These are phyloP conservation scores for Articulospora tetracladia DNA, from an alignment of 495 filamentous ascomycete species.

Conservation along the genomic window DNA sequence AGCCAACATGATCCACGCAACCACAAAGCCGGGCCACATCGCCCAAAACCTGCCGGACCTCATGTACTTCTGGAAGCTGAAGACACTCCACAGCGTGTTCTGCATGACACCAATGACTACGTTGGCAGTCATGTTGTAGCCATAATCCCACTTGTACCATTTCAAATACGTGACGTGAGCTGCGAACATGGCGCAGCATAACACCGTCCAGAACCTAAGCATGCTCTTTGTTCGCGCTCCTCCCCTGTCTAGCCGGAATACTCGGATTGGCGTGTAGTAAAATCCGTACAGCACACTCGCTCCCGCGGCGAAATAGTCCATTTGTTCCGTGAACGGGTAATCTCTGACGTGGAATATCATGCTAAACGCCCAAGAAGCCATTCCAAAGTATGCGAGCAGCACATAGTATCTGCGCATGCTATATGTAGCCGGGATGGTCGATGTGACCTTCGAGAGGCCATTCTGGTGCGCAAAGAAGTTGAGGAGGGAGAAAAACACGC, in stretches of 20 bases:
- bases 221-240: slow-evolving; percentile 51
- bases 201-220: slow-evolving; percentile 67
- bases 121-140: slow-evolving; percentile 96
- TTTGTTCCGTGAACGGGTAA: slow-evolving; percentile 79
- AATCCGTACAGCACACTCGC: slow-evolving; percentile 88
- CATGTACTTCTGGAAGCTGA: slow-evolving; percentile 71
- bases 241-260: slow-evolving; percentile 74
- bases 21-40: slow-evolving; percentile 87
- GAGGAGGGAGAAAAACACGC: slow-evolving; percentile 85
- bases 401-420: slow-evolving; percentile 78
- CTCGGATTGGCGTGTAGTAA: slow-evolving; percentile 74
- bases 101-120: slow-evolving; percentile 76
- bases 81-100: slow-evolving; percentile 82
- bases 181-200: slow-evolving; percentile 68
- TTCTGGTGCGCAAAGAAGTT: slow-evolving; percentile 85
- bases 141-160: slow-evolving; percentile 87
- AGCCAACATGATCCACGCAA: slow-evolving; percentile 84
- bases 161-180: slow-evolving; percentile 81
- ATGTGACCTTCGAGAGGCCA: slow-evolving; percentile 67
- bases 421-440: slow-evolving; percentile 66
- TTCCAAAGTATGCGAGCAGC: slow-evolving; percentile 73
- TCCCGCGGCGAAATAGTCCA: slow-evolving; percentile 95
- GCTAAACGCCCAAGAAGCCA: slow-evolving; percentile 81
- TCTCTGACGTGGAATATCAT: slow-evolving; percentile 89
- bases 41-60: slow-evolving; percentile 71